phyloP scores from a whole-genome alignment of 2,329 filamentous ascomycete species.

The Neonectria ditissima region DNA sequence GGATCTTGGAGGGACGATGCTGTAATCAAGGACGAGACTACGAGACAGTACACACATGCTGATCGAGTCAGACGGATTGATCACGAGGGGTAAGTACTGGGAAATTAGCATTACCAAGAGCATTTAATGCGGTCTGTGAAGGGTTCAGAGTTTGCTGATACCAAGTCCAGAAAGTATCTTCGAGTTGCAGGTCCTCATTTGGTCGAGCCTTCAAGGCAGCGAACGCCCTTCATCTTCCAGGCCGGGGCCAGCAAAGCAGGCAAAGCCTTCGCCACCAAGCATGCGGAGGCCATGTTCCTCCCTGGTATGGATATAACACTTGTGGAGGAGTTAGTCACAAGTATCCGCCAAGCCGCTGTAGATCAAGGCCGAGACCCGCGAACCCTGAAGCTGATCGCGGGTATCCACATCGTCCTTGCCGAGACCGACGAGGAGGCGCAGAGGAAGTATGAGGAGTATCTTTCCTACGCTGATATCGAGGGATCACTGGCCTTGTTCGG shows the following conservation, averaged over 20 bases:
- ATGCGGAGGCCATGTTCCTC: constrained; percentile 55
- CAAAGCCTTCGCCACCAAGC: constrained; percentile 53
- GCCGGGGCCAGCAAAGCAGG: constrained; percentile 60
- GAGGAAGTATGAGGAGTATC: constrained; percentile 55
- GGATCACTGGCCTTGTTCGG: constrained; percentile 59
- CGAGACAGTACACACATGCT: constrained; percentile 49
- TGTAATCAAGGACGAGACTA: constrained; percentile 41
- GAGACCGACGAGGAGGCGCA: constrained; percentile 58
- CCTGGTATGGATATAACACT: constrained; percentile 51
- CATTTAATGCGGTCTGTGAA: too few species aligned
- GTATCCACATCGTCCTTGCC: constrained; percentile 56
- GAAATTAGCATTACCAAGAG: too few species aligned
- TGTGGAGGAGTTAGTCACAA: too few species aligned
- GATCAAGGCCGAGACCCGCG: constrained; percentile 51
- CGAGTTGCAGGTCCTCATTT: constrained; percentile 56
- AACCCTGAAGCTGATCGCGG: constrained; percentile 58
- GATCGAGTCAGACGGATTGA: constrained; percentile 51
- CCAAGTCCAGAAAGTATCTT: constrained; percentile 26
- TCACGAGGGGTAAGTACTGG: constrained; percentile 41
- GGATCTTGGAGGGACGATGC: constrained; percentile 60
- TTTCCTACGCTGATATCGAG: constrained; percentile 57
- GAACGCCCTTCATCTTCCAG: constrained; percentile 61
- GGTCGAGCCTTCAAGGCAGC: constrained; percentile 57
- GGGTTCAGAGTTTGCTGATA: too few species aligned
- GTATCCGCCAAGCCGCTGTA: too few species aligned